These are phyloP conservation scores for Acer campestre DNA, from an alignment of 345 rosid genomes.

Conservation along the genomic window DNA sequence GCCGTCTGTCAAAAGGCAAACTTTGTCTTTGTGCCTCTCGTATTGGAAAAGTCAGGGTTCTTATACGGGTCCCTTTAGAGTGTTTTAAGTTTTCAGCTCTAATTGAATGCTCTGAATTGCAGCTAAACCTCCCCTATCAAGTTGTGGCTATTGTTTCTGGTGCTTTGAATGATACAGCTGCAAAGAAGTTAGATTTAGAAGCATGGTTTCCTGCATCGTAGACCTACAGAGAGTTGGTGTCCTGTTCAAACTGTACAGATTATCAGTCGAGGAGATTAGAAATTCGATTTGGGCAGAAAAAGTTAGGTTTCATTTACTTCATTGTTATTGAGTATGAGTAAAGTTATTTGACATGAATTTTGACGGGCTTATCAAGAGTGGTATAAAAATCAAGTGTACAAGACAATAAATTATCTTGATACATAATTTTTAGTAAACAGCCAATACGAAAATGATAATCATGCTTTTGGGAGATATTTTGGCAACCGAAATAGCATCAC, in stretches of 20 bases:
- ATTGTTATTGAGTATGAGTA: background rate
- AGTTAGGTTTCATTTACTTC: constrained; percentile 42
- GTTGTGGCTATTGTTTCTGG: constrained; percentile 89
- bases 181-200: constrained; percentile 93
- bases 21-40: background rate
- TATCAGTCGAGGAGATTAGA: constrained; percentile 87
- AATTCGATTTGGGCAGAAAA: constrained; percentile 91
- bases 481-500: background rate
- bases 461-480: background rate
- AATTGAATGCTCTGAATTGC: constrained; percentile 28
- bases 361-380: background rate
- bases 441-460: background rate
- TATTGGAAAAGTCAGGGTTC: background rate
- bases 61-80: background rate
- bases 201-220: constrained; percentile 95
- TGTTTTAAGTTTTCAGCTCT: background rate
- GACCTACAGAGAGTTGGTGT: constrained; percentile 89
- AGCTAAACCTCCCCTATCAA: constrained; percentile 85
- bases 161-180: constrained; percentile 91
- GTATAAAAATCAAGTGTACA: background rate
- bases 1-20: background rate
- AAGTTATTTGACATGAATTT: too few species aligned
- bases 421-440: background rate
- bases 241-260: constrained; percentile 93
- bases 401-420: background rate